Evolutionary conservation across 805 yeast genomes (phyloP).

Genomic region (Pichia eremophila): DNA sequence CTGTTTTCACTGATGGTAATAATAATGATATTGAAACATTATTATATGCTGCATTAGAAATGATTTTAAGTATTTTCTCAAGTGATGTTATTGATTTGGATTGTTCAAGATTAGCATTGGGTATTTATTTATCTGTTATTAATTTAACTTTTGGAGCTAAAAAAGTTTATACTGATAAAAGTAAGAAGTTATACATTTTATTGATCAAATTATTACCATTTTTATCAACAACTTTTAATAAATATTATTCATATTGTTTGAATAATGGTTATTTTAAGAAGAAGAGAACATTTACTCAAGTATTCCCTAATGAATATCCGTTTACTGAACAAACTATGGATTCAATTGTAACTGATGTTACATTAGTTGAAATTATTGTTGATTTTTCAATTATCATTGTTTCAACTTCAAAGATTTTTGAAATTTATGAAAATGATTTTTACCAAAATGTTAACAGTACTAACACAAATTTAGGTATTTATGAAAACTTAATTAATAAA

Average conservation of each 20-base stretch:
- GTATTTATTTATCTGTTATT: conserved; percentile 45
- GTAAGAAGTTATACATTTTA: conserved; percentile 33
- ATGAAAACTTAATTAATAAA: conserved; percentile 1
- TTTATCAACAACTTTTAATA: conserved; percentile 40
- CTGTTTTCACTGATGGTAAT: conserved; percentile 15
- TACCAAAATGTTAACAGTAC: background rate
- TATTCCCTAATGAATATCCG: conserved; percentile 65
- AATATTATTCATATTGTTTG: conserved; percentile 41
- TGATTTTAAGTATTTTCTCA: conserved; percentile 50
- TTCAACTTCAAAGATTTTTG: conserved; percentile 34
- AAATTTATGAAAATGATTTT: conserved; percentile 3
- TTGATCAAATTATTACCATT: conserved; percentile 46
- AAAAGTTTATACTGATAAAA: conserved; percentile 17
- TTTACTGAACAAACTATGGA: conserved; percentile 59
- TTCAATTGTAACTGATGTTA: conserved; percentile 60
- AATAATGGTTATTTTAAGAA: conserved; percentile 36
- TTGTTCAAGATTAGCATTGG: conserved; percentile 54
- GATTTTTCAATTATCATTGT: conserved; percentile 60
- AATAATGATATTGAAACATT: conserved; percentile 23
- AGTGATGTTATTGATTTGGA: conserved; percentile 44
- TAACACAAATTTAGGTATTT: background rate
- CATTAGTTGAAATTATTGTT: conserved; percentile 59
- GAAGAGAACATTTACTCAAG: conserved; percentile 53
- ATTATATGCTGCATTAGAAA: conserved; percentile 37
- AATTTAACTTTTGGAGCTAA: conserved; percentile 17